Conservation (phyloP, 2,329 filamentous ascomycete genomes). For the Neonectria coccinea region DNA sequence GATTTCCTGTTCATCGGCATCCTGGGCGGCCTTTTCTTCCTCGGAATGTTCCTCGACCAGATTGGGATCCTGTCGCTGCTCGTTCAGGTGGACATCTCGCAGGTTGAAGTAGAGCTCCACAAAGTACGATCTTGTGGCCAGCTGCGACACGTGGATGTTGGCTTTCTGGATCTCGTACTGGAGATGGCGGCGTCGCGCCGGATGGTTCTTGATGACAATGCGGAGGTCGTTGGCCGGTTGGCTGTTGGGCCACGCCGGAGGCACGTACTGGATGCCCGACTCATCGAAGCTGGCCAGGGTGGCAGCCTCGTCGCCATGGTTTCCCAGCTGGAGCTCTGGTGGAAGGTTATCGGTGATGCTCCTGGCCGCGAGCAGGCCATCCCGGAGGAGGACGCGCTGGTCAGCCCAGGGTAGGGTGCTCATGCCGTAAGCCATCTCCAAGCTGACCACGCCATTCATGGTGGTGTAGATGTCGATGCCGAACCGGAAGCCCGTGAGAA, state of each 20-base stretch:
- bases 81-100: constrained; percentile 71
- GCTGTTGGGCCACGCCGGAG: constrained; percentile 60
- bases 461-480: constrained; percentile 83
- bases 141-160: constrained; percentile 85
- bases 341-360: constrained; percentile 75
- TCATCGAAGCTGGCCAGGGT: constrained; percentile 57
- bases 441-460: constrained; percentile 81
- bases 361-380: constrained; percentile 78
- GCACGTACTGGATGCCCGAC: constrained; percentile 63
- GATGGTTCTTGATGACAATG: constrained; percentile 61
- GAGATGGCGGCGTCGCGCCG: constrained; percentile 65
- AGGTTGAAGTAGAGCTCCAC: constrained; percentile 88
- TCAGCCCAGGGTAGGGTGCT: constrained; percentile 81
- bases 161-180: constrained; percentile 93
- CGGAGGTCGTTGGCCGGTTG: constrained; percentile 64
- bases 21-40: constrained; percentile 53
- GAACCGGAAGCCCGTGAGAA: constrained; percentile 83
- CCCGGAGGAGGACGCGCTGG: constrained; percentile 79
- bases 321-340: constrained; percentile 71
- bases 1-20: constrained; percentile 61
- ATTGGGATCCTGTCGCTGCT: constrained; percentile 54
- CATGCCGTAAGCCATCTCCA: constrained; percentile 85
- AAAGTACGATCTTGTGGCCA: constrained; percentile 85
- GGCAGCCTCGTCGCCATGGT: constrained; percentile 51
- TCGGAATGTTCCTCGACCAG: constrained; percentile 52